Conservation (phyloP, 257 asterid genomes). For the Mentha longifolia region DNA sequence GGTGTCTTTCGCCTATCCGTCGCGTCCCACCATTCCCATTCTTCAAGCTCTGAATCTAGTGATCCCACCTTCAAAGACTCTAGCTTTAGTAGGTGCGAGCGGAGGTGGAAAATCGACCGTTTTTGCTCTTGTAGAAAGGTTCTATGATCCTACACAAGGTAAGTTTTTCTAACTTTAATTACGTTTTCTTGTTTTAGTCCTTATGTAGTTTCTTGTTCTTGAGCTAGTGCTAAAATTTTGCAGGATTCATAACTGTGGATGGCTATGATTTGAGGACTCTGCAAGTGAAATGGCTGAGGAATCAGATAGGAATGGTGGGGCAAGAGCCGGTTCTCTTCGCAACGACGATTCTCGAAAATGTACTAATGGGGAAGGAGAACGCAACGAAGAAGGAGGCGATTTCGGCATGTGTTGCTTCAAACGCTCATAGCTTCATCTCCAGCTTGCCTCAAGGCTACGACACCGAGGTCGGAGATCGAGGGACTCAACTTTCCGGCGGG, state of each 20-base stretch:
- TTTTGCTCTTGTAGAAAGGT: constrained; percentile 79
- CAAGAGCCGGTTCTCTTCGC: constrained; percentile 87
- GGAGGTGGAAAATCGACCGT: constrained; percentile 88
- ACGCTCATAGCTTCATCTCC: constrained; percentile 71
- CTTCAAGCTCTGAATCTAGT: constrained; percentile 62
- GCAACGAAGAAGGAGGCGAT: constrained; percentile 73
- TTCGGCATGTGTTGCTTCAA: constrained; percentile 68
- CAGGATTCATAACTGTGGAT: constrained; percentile 70
- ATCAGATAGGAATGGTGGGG: constrained; percentile 90
- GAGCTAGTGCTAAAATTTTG: constrained; percentile 5
- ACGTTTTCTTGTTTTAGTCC: neutral
- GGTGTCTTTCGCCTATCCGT: constrained; percentile 71
- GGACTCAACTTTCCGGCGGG: constrained; percentile 84
- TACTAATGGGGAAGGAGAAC: constrained; percentile 77
- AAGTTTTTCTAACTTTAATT: neutral
- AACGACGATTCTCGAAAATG: constrained; percentile 72
- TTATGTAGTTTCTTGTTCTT: neutral
- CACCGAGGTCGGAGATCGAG: constrained; percentile 86
- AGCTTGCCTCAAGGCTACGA: constrained; percentile 76
- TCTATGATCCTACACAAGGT: constrained; percentile 80
- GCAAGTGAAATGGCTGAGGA: constrained; percentile 87
- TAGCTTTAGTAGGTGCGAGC: constrained; percentile 76
- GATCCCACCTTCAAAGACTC: constrained; percentile 66
- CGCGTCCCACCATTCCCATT: constrained; percentile 70
- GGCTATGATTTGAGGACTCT: constrained; percentile 74